Base-by-base conservation (phyloP, 2,329 filamentous ascomycete genomes). In the Aspergillus glaucus region DNA sequence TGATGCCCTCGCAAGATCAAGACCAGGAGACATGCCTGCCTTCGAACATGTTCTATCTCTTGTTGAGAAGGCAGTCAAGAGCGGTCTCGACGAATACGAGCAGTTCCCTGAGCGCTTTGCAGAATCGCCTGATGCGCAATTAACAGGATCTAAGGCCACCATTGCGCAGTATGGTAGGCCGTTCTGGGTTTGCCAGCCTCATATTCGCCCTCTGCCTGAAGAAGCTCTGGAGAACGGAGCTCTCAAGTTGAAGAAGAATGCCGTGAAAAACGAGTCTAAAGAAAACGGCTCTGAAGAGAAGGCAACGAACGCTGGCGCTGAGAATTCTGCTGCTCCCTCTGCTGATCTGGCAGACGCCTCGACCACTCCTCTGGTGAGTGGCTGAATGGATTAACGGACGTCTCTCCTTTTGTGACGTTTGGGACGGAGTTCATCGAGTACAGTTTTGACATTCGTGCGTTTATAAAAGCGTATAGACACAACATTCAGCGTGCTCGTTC, bases 151-250 rank as follows among this genome's bases (percentile, higher is more conserved):
- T 4, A 67, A 71, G 15, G 82, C 80, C 7, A 83, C 86, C 1
- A 82, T 93, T 22, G 80, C 79, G 48, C 75, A 81, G 51, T 95
- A 89, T 62, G 85, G 84, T 65, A 74, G 89, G 55, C 91, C 91
- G 1, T 96, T 85, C 80, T 96, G 89, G 88, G 79, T 95, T 3
- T 89, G 84, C 46, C 91, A 97, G 72, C 86, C 92, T 3, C 88
- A 95, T 60, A 80, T 96, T 6, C 76, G 91, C 48, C 91, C 90
- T 37, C 67, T 96, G 61, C 93, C 93, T 0, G 87, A 86, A 57
- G 92, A 97, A 72, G 93, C 93, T 2, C 62, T 93, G 55, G 84
- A 85, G 53, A 90, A 88, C 65, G 91, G 91, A 0, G 85, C 87
- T 2, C 77, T 95, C 66, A 80, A 77, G 49, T 65, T 85, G 53